Evolutionary conservation across 108 stramenopile species (phyloP).

Genomic region (Cyclostephanos tholiformis): DNA sequence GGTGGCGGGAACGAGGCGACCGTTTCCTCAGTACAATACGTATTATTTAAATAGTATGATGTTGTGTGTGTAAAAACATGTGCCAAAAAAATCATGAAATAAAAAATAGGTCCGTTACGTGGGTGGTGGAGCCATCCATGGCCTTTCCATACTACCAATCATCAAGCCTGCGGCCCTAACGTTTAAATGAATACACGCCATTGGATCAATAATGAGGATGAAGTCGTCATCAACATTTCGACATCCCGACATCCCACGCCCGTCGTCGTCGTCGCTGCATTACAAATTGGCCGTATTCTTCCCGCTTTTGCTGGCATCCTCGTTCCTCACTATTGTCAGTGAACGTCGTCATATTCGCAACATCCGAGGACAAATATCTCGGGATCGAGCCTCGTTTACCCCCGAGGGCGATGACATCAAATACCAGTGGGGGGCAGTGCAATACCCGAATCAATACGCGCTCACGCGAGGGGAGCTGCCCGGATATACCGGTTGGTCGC

Average conservation of each 20-base stretch:
- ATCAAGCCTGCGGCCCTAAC: no score
- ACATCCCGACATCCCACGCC: no score
- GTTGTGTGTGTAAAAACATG: no score
- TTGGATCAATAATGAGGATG: not conserved
- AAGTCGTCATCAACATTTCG: not conserved
- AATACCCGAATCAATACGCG: constrained; percentile 22
- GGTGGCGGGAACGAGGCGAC: no score
- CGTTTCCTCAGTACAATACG: no score
- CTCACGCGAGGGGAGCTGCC: constrained; percentile 66
- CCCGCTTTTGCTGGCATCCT: not conserved
- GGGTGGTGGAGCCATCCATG: no score
- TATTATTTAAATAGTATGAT: no score
- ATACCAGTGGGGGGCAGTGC: not conserved
- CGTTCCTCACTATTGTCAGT: not conserved
- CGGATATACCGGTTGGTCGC: constrained; percentile 83
- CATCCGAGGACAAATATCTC: not conserved
- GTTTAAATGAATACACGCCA: no score
- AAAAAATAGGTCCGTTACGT: no score
- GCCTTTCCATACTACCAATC: no score
- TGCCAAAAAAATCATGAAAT: no score
- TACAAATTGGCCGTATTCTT: not conserved
- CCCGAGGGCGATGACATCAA: not conserved
- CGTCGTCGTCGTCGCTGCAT: no score
- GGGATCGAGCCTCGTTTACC: not conserved
- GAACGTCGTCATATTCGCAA: not conserved